phyloP scores from a whole-genome alignment of 345 rosid genomes.

The Cardiospermum halicacabum region DNA sequence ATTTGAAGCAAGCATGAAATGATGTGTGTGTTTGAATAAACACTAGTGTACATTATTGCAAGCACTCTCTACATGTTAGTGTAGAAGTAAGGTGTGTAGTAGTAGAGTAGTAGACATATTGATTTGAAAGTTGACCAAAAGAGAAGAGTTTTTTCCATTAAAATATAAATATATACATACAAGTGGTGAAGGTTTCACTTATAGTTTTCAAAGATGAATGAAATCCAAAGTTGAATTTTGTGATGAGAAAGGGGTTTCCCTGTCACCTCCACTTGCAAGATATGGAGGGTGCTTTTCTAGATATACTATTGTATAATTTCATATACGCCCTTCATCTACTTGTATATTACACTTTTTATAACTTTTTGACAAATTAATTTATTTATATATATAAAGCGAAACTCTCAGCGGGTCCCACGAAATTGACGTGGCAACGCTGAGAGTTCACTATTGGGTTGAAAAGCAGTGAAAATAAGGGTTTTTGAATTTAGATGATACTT shows the following conservation, averaged over 20 bases:
- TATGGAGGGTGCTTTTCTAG: background rate
- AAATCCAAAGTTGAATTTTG: conserved; percentile 16
- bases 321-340: background rate
- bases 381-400: no score
- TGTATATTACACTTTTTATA: background rate
- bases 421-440: no score
- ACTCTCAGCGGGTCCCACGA: no score
- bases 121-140: conserved; percentile 7
- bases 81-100: background rate
- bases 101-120: background rate
- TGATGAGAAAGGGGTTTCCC: background rate
- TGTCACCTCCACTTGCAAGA: conserved; percentile 12
- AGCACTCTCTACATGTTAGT: background rate
- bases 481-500: no score
- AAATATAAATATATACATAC: background rate
- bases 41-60: background rate
- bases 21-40: background rate
- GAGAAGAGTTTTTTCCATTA: background rate
- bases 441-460: no score
- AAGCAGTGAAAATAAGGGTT: no score
- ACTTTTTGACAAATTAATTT: no score
- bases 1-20: conserved; percentile 12
- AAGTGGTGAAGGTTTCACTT: conserved; percentile 21
- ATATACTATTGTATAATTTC: background rate
- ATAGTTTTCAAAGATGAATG: conserved; percentile 13